A percentile compares a stretch with the other conserved stretches of the same genome.
Evolutionary conservation across 2,329 filamentous ascomycete genomes (phyloP).

Genomic region (Colletotrichum gigasporum): DNA sequence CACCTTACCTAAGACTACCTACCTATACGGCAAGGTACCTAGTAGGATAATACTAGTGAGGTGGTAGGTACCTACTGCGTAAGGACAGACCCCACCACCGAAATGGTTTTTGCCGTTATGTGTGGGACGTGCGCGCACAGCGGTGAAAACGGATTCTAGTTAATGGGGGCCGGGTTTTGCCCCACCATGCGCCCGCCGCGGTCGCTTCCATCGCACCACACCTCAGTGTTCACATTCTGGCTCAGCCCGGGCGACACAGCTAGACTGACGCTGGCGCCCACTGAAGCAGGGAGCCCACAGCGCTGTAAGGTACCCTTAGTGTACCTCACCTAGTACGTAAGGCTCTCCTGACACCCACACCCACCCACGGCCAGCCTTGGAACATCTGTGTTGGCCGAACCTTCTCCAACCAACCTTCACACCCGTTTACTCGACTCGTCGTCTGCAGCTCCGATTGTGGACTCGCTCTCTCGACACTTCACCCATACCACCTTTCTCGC

Average conservation of each 20-base stretch:
- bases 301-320: too few species aligned
- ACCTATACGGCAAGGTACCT: too few species aligned
- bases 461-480: constrained; percentile 14
- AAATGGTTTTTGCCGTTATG: neutral
- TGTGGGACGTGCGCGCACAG: neutral
- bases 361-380: constrained; percentile 9
- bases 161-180: neutral
- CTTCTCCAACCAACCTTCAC: constrained; percentile 14
- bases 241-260: neutral
- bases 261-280: neutral
- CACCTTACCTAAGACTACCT: too few species aligned
- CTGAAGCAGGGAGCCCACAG: neutral
- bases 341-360: neutral
- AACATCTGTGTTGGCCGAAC: constrained; percentile 26
- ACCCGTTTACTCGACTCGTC: constrained; percentile 1
- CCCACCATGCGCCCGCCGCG: neutral
- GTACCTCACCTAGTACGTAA: neutral
- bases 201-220: too few species aligned
- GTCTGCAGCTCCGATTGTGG: constrained; percentile 28
- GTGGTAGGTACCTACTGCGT: too few species aligned
- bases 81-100: too few species aligned
- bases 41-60: too few species aligned
- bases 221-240: too few species aligned
- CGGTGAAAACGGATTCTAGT: neutral
- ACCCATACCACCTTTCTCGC: constrained; percentile 18